Base-by-base conservation (phyloP, 768 basidiomycete genomes). In the Neoboletus brunneissimus region DNA sequence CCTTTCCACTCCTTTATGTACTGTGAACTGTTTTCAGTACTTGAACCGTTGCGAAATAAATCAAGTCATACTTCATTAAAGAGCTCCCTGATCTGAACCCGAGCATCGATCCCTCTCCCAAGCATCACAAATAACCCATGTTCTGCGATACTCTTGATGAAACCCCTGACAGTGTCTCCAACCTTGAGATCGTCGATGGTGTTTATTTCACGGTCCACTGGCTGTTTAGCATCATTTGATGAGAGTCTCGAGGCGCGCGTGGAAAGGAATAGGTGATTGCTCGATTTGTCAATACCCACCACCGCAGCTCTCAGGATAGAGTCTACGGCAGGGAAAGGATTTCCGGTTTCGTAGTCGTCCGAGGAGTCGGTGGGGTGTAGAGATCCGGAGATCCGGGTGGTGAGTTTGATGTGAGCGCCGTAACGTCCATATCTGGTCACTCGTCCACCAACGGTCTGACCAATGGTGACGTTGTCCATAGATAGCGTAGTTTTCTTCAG, bases 1-100 rank as follows among this genome's bases (percentile, higher is more conserved):
- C 80, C 76, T 74, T 95, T 89, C 96, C 96, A 99, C 40, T 98
- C 95, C 73, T 98, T 97, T 65, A 98, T 83, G 72, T 83, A 98
- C 92, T 97, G 63, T 41, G 23, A 22, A 58, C 44, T 38, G 8
- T 43, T 42, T 58, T 64, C 34, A 70, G 61, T 16, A 53, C 38
- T 29, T 47, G 3, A 15, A 20, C 12, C 11, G 4, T 20, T 12
- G 11, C 1, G 18, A 53, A 51, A 27, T 27, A 53, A 13, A 18
- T 55, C 29, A 51, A 18, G 22, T 22, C 57, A 60, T 63, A 83
- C 84, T 64, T 94, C 93, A 65, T 97, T 91, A 67, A 96, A 97
- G 5, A 96, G 80, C 72, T 97, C 92, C 66, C 81, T 86, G 67
- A 98, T 98, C 73, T 96, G 93, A 27, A 99, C 87, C 18, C 95